A percentile compares a stretch with the other conserved stretches of the same genome.
Conservation (phyloP, 805 yeast genomes). For the Starmerella khaoyaiensis region DNA sequence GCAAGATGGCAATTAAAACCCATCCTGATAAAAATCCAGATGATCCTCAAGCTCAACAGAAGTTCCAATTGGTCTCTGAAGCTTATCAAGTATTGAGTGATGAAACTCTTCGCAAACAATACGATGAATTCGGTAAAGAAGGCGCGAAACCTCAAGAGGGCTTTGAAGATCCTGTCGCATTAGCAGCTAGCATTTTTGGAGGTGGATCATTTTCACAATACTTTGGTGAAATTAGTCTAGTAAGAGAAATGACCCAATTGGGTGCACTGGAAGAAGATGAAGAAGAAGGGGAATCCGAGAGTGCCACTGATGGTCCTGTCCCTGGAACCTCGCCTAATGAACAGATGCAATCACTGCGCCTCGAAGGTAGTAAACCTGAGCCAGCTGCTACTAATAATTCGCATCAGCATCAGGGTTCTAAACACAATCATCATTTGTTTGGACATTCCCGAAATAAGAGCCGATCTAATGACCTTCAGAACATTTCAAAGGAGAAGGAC, state of each 20-base stretch:
- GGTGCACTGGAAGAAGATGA: conserved; percentile 40
- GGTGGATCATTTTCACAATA: conserved; percentile 79
- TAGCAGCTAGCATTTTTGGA: conserved; percentile 75
- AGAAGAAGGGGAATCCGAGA: conserved; percentile 8
- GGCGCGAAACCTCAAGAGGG: conserved; percentile 57
- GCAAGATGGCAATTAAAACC: conserved; percentile 74
- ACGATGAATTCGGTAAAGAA: conserved; percentile 78
- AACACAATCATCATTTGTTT: no score
- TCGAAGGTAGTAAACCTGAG: no score
- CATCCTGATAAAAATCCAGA: conserved; percentile 98
- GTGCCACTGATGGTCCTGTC: no score
- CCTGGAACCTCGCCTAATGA: no score
- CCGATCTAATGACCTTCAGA: background rate
- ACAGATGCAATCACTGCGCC: no score
- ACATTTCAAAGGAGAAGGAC: conserved; percentile 14
- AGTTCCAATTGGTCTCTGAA: conserved; percentile 62
- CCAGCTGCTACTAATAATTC: no score
- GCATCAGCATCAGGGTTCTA: no score
- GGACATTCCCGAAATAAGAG: no score
- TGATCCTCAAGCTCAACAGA: conserved; percentile 76
- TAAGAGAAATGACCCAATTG: conserved; percentile 60
- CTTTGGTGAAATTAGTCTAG: conserved; percentile 75
- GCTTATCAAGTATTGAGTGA: conserved; percentile 58
- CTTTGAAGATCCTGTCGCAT: conserved; percentile 72
- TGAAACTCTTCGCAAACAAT: conserved; percentile 48